Evolutionary conservation across 176 grass and related monocot genomes (phyloP).

Genomic region (Aegilops bicornis): DNA sequence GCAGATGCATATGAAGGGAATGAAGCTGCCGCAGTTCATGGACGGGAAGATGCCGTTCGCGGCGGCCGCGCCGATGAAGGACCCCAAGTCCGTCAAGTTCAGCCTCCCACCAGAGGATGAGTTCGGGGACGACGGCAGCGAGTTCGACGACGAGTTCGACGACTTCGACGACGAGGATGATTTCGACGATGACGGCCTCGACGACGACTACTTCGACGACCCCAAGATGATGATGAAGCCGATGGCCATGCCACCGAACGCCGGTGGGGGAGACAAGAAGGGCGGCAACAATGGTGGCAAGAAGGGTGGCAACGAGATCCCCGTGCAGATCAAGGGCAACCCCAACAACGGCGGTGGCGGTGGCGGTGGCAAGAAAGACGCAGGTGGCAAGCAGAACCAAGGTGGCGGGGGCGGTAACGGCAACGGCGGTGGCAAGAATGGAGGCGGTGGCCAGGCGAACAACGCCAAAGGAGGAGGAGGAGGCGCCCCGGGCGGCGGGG

Average conservation of each 20-base stretch:
- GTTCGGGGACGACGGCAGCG: constrained; percentile 47
- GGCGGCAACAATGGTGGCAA: constrained; percentile 36
- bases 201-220: constrained; percentile 63
- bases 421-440: constrained; percentile 46
- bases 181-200: constrained; percentile 49
- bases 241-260: constrained; percentile 4
- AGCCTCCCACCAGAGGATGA: constrained; percentile 45
- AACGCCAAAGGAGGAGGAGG: constrained; percentile 38
- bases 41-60: constrained; percentile 58
- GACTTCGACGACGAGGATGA: constrained; percentile 49
- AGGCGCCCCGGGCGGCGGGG: not conserved
- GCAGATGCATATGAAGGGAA: constrained; percentile 64
- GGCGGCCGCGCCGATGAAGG: constrained; percentile 26
- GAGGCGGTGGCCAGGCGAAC: constrained; percentile 38
- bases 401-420: constrained; percentile 42
- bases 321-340: constrained; percentile 47
- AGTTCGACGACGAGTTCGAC: constrained; percentile 64
- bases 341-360: constrained; percentile 24
- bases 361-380: constrained; percentile 47
- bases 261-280: constrained; percentile 41
- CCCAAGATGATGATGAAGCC: constrained; percentile 66
- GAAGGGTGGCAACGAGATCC: constrained; percentile 46
- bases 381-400: constrained; percentile 49
- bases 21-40: constrained; percentile 62
- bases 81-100: constrained; percentile 63